Evolutionary conservation across 2,329 filamentous ascomycete species (phyloP).

Genomic region (Blastomyces silverae): DNA sequence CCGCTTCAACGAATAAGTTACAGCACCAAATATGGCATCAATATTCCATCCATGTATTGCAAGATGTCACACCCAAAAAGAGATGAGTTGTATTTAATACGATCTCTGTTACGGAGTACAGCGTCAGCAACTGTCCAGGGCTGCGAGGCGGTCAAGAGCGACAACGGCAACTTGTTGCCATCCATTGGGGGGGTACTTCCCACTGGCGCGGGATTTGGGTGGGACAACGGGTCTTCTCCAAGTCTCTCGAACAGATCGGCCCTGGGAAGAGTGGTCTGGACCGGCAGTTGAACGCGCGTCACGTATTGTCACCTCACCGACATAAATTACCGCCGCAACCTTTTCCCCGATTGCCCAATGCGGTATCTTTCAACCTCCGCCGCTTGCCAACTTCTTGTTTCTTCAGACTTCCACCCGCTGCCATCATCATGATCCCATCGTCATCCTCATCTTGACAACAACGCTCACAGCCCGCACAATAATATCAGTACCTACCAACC

Average conservation of each 20-base stretch:
- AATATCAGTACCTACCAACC: background rate
- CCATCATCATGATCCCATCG: background rate
- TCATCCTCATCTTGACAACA: background rate
- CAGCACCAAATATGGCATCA: too few relatives aligned
- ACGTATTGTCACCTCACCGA: background rate
- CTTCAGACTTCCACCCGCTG: too few relatives aligned
- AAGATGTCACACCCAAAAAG: too few relatives aligned
- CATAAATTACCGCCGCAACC: too few relatives aligned
- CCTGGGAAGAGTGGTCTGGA: background rate
- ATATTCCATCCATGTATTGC: too few relatives aligned
- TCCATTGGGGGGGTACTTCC: background rate
- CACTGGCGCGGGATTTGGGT: background rate
- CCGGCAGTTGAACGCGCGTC: background rate
- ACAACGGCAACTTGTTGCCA: too few relatives aligned
- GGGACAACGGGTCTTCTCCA: background rate
- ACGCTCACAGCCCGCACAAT: background rate
- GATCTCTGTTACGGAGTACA: too few relatives aligned
- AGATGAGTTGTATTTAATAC: too few relatives aligned
- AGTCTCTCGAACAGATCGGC: background rate
- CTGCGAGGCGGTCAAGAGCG: background rate
- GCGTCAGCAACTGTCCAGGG: too few relatives aligned
- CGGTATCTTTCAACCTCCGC: background rate
- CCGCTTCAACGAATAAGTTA: too few relatives aligned
- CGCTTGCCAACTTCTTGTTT: background rate
- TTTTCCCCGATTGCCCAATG: background rate